Evolutionary conservation across 208 protist genomes (phyloP).

Genomic region (Herpetomonas tarakana): DNA sequence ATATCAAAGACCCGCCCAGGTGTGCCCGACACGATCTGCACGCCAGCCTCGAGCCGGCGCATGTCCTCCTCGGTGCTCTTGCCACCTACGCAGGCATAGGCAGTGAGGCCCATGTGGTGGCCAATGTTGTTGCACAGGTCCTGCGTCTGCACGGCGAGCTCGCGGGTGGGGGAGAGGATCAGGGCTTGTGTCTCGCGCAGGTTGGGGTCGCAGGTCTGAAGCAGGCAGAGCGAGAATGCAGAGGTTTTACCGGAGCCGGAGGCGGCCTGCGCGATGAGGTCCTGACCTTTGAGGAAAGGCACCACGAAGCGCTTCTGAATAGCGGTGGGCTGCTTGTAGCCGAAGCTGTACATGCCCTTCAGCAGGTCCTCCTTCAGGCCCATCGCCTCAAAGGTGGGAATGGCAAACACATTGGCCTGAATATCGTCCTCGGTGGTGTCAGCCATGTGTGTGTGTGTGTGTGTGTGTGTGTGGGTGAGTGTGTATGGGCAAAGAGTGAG

Average conservation of each 20-base stretch:
- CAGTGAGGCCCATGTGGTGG: conserved; percentile 90
- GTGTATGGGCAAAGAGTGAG: too few species aligned
- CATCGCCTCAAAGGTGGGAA: conserved; percentile 90
- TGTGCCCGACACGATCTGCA: conserved; percentile 98
- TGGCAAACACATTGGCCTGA: conserved; percentile 83
- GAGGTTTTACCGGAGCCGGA: conserved; percentile 99
- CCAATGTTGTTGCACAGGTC: conserved; percentile 94
- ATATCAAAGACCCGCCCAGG: conserved; percentile 98
- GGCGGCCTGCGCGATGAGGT: conserved; percentile 98
- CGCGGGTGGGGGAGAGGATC: conserved; percentile 97
- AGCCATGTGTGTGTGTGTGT: neutral
- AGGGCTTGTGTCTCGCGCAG: conserved; percentile 93
- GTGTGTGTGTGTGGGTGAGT: too few species aligned
- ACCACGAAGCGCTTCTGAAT: conserved; percentile 98
- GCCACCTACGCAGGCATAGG: conserved; percentile 90
- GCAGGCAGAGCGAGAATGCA: conserved; percentile 94
- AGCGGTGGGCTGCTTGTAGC: conserved; percentile 97
- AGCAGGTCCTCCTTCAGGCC: conserved; percentile 83
- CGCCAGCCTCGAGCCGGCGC: conserved; percentile 83
- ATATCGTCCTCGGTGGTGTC: conserved; percentile 49
- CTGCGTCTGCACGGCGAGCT: conserved; percentile 97
- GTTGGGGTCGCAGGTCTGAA: conserved; percentile 83
- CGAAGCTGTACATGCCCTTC: conserved; percentile 97
- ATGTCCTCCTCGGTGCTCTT: conserved; percentile 94
- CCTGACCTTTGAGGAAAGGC: conserved; percentile 84